These are phyloP conservation scores for Persicaria maculosa DNA, from an alignment of 148 eudicot genomes.

Conservation along the genomic window DNA sequence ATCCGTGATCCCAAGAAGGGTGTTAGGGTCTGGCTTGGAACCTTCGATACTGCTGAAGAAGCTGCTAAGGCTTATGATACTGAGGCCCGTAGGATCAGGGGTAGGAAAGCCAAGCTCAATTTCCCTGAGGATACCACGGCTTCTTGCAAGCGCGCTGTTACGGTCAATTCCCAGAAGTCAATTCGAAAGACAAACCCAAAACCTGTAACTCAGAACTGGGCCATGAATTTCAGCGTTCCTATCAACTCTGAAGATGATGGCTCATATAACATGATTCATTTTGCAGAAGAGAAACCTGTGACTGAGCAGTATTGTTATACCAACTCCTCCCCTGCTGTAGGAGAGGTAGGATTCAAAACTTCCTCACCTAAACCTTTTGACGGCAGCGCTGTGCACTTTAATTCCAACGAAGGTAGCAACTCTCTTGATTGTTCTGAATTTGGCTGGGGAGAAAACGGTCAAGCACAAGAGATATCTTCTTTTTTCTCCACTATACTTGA, in stretches of 20 bases:
- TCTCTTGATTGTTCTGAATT: constrained; percentile 9
- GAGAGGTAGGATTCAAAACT: neutral
- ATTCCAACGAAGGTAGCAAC: constrained; percentile 9
- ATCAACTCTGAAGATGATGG: neutral
- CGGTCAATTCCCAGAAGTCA: constrained; percentile 4
- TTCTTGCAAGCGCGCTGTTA: neutral
- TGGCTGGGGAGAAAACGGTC: constrained; percentile 12
- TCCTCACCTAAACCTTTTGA: neutral
- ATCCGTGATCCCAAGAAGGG: constrained; percentile 94
- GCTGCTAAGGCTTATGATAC: constrained; percentile 82
- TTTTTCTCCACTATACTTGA: constrained; percentile 10
- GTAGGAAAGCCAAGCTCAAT: constrained; percentile 79
- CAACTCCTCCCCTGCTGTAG: neutral
- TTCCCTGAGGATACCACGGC: constrained; percentile 49
- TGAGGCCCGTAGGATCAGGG: constrained; percentile 76
- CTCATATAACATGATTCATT: neutral
- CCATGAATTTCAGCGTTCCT: neutral
- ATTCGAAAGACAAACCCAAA: neutral
- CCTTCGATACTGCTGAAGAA: constrained; percentile 77
- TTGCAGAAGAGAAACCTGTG: constrained; percentile 5
- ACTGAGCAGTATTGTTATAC: neutral
- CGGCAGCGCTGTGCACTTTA: neutral
- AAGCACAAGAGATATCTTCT: constrained; percentile 7
- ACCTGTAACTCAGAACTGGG: neutral
- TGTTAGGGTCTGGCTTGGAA: constrained; percentile 83